phyloP scores from a whole-genome alignment of 2,329 filamentous ascomycete species.

The Fusarium acutatum region DNA sequence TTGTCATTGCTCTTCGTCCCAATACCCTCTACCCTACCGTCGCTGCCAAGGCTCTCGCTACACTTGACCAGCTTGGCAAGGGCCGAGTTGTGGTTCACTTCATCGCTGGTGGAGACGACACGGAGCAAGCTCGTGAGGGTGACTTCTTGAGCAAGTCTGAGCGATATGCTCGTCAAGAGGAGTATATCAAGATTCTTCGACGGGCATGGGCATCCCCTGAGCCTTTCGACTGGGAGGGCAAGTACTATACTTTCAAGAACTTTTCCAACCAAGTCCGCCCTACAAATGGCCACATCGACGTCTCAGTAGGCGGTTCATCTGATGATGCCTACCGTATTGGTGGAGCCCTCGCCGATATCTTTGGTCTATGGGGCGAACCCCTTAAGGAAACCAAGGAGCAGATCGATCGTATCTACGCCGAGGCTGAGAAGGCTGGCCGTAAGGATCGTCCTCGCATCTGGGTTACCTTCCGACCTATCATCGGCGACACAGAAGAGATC shows the following conservation, averaged over 20 bases:
- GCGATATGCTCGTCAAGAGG: constrained; percentile 66
- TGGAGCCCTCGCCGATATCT: constrained; percentile 67
- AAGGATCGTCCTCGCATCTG: constrained; percentile 66
- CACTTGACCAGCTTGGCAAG: constrained; percentile 65
- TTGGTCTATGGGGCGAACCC: constrained; percentile 71
- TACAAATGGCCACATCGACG: constrained; percentile 61
- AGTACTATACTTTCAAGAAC: constrained; percentile 67
- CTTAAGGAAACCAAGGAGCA: constrained; percentile 71
- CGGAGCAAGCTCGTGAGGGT: constrained; percentile 67
- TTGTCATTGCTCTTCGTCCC: constrained; percentile 69
- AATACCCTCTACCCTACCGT: constrained; percentile 68
- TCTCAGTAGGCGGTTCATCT: constrained; percentile 68
- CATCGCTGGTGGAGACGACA: constrained; percentile 69
- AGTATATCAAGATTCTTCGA: constrained; percentile 68
- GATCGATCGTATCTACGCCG: constrained; percentile 67
- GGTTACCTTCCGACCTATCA: constrained; percentile 70
- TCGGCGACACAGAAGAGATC: constrained; percentile 68
- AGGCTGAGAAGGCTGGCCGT: constrained; percentile 65
- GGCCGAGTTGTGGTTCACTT: constrained; percentile 70
- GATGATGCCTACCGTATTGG: constrained; percentile 68
- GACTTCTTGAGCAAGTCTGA: constrained; percentile 67
- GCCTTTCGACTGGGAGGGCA: constrained; percentile 68
- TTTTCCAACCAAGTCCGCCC: constrained; percentile 65
- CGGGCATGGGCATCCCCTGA: constrained; percentile 65
- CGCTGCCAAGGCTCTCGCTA: constrained; percentile 68